Evolutionary conservation across 495 filamentous ascomycete species (phyloP), one percentile per base, ranked within the genome.

Genomic region (Xeromyces bisporus): DNA sequence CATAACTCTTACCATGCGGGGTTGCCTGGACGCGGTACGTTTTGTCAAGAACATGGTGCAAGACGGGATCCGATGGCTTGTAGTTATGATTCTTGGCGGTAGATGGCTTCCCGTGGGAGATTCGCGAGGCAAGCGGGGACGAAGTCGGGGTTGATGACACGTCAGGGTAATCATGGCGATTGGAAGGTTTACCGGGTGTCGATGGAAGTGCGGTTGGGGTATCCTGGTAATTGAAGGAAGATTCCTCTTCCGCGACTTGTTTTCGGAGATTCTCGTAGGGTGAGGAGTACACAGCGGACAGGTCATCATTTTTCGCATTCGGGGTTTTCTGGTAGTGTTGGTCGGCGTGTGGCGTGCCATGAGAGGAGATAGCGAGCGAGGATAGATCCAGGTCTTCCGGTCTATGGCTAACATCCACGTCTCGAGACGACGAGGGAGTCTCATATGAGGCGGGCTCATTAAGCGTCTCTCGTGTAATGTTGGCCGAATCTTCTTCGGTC

Each of bases 21-120:
- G 89, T 97, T 8, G 89, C 85, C 57, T 84, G 79, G 1, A 97
- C 57, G 17, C 91, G 80, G 53, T 91, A 97, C 26, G 78, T 94
- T 48, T 89, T 93, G 57, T 94, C 82, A 6, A 83, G 71, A 21
- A 96, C 63, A 35, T 77, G 77, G 48, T 97, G 89, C 7, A 97
- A 61, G 5, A 97, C 64, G 1, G 75, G 71, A 47, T 93, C 83
- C 14, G 55, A 43, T 58, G 47, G 32, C 51, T 66, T 60, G 36
- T 46, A 40, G 34, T 49, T 33, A 36, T 38, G 34, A 32, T 35
- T 28, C 13, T 39, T 60, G 44, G 45, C 53, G 44, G 44, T 40
- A 30, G 39, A 48, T 38, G 44, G 46, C 39, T 39, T 48, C 7
- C 47, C 40, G 40, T 60, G 40, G 18, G 55, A 55, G 31, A 56